These are phyloP conservation scores for Nemania sp. DNA, from an alignment of 2,329 filamentous ascomycete species.

Conservation along the genomic window DNA sequence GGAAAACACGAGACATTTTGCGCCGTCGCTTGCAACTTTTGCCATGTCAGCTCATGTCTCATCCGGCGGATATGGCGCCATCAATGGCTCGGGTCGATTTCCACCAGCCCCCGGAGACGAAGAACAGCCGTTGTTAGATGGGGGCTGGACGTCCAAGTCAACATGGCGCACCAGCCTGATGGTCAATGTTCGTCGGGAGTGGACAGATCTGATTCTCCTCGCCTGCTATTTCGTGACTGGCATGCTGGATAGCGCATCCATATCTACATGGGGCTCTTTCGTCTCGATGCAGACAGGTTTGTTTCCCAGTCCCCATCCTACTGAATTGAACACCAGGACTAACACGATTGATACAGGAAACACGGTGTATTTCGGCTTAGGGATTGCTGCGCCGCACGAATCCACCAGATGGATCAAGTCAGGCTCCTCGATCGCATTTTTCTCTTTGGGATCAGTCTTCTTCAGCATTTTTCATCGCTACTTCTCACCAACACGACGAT, in stretches of 20 bases:
- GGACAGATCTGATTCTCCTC: slow-evolving; percentile 71
- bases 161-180: slow-evolving; percentile 43
- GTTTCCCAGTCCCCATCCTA: slow-evolving; percentile 26
- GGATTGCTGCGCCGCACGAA: slow-evolving; percentile 62
- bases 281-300: slow-evolving; percentile 82
- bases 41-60: slow-evolving; percentile 20
- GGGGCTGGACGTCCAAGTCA: slow-evolving; percentile 21
- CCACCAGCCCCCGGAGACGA: slow-evolving; percentile 33
- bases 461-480: slow-evolving; percentile 71
- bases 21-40: not conserved
- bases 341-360: slow-evolving; percentile 57
- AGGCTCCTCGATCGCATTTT: slow-evolving; percentile 68
- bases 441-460: slow-evolving; percentile 72
- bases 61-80: slow-evolving; percentile 38
- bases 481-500: slow-evolving; percentile 65
- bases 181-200: slow-evolving; percentile 60
- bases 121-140: slow-evolving; percentile 41
- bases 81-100: slow-evolving; percentile 23
- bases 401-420: slow-evolving; percentile 72
- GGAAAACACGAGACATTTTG: not conserved
- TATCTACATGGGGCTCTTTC: slow-evolving; percentile 78
- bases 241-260: slow-evolving; percentile 74
- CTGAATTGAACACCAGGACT: slow-evolving; percentile 1
- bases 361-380: slow-evolving; percentile 78
- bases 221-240: slow-evolving; percentile 78